phyloP scores from a whole-genome alignment of 208 protist species.

The Acanthamoeba lenticulata region DNA sequence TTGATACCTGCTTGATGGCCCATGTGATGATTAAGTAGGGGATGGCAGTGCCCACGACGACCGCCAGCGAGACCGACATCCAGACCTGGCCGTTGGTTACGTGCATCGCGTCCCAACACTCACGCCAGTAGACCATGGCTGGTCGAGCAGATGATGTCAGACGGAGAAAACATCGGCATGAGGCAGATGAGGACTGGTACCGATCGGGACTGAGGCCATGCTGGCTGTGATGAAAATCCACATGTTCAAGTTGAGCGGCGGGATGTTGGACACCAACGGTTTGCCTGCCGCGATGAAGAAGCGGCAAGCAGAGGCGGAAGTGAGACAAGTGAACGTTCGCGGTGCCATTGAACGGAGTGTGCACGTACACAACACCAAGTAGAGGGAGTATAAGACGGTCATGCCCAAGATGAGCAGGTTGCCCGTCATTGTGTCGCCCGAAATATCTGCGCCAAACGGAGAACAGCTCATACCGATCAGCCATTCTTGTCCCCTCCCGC shows the following conservation, averaged over 20 bases:
- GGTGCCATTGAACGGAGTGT: background rate
- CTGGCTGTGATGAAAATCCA: background rate
- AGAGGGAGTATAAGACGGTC: background rate
- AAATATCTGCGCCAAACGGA: background rate
- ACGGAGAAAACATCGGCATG: background rate
- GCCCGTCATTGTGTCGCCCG: background rate
- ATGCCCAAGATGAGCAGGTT: conserved; percentile 9
- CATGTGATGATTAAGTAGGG: background rate
- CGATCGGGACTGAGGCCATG: background rate
- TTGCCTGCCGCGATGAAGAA: background rate
- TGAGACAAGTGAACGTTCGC: background rate
- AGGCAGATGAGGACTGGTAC: background rate
- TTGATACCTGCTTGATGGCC: background rate
- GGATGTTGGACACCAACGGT: background rate
- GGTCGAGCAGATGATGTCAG: background rate
- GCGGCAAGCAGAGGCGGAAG: background rate
- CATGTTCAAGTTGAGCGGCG: background rate
- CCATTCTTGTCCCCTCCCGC: too few species aligned
- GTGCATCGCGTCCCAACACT: background rate
- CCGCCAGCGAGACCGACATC: background rate
- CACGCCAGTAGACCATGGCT: background rate
- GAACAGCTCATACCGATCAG: too few species aligned
- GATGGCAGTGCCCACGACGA: background rate
- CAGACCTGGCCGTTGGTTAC: background rate
- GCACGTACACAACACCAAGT: background rate